Evolutionary conservation across 192 early-diverging fungal genomes (phyloP), one percentile per base, ranked within the genome.

Genomic region (Dissophora ornata): DNA sequence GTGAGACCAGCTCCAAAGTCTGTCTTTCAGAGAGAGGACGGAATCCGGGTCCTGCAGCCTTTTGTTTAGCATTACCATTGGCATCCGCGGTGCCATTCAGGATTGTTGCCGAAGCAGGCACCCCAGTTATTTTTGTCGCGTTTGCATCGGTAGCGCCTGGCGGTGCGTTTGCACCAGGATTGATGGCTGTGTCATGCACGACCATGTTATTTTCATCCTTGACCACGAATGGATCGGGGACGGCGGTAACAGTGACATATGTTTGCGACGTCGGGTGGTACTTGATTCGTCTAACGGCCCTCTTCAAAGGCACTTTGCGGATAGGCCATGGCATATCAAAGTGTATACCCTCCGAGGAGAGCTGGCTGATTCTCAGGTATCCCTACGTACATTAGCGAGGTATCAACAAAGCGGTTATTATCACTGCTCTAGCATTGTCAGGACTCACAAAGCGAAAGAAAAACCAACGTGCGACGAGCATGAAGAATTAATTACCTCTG

Each of bases 1-100:
- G 95, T 18, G 97, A 97, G 15, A 99, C 84, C 46, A 99, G 82
- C 49, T 97, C 93, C 34, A 99, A 57, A 6, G 85, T 86, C 69
- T 88, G 95, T 18, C 81, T 78, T 13, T 88, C 83, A 36, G 86
- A 79, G 15, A 66, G 61, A 16, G 96, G 94, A 4, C 84, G 78
- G 67, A 91, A 88, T 7, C 87, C 40, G 26, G 58, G 24, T 7
- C 28, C 48, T 71, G 71, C 24, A 8, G 46, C 29, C 34, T 71
- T 60, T 44, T 47, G 15, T 30, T 70, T 70, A 13, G 52, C 9
- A 18, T 55, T 30, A 32, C 48, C 42, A 24, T 83, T 81, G 19
- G 29, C 48, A 46, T 80, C 81, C 42, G 50, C 47, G 13, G 62
- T 83, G 45, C 70, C 48, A 16, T 65, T 54, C 9, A 13, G 4